Percentiles rank a stretch among this genome's conserved stretches.
These are phyloP conservation scores for Protea cynaroides DNA, from an alignment of 164 flowering plant genomes.

Conservation along the genomic window DNA sequence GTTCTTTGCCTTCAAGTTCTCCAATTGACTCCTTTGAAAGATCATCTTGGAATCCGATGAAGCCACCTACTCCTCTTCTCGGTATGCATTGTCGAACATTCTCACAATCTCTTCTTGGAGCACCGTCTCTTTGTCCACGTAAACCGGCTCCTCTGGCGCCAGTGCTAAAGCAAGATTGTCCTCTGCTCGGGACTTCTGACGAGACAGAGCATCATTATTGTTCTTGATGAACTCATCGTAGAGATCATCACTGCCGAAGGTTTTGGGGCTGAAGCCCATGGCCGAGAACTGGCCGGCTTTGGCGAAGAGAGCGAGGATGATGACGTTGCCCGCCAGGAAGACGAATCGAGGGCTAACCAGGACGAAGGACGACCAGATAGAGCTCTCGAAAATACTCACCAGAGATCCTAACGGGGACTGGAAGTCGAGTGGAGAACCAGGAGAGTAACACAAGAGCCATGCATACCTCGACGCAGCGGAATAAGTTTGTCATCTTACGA, in stretches of 20 bases:
- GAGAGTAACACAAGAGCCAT: constrained; percentile 16
- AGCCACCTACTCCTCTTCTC: constrained; percentile 7
- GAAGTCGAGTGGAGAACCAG: constrained; percentile 20
- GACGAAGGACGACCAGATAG: no score
- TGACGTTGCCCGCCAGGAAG: constrained; percentile 35
- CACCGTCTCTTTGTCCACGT: not conserved
- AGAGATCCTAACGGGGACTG: constrained; percentile 8
- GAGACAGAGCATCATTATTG: not conserved
- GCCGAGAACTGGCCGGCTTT: constrained; percentile 17
- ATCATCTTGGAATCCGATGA: no score
- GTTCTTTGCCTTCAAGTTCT: constrained; percentile 5
- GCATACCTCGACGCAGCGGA: constrained; percentile 15
- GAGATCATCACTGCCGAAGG: not conserved
- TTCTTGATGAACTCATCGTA: constrained; percentile 3
- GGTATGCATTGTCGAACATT: not conserved
- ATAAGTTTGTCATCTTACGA: constrained; percentile 15
- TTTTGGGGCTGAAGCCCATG: not conserved
- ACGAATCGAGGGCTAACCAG: constrained; percentile 24
- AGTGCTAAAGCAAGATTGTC: not conserved
- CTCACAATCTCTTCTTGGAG: not conserved
- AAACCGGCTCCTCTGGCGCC: not conserved
- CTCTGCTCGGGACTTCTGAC: not conserved
- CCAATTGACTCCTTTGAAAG: constrained; percentile 26
- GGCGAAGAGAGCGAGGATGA: constrained; percentile 26
- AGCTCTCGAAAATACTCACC: constrained; percentile 4